A percentile compares a stretch with the other conserved stretches of the same genome.
These are phyloP conservation scores for Knufia fluminis DNA, from an alignment of 2,329 filamentous ascomycete species.

Conservation along the genomic window DNA sequence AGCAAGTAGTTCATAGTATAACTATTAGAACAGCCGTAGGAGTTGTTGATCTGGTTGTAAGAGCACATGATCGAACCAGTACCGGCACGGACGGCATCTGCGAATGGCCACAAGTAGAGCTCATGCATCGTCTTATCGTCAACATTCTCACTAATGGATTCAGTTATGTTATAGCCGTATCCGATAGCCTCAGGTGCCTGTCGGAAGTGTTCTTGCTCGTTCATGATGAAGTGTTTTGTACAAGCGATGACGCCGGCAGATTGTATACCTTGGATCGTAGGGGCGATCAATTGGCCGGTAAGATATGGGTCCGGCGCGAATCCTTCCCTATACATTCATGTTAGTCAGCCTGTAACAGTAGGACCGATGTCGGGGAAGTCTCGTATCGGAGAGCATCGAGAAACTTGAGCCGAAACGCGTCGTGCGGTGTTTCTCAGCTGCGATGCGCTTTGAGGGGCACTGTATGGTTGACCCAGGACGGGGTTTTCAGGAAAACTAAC, in stretches of 20 bases:
- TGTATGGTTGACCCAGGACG: no score
- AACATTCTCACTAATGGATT: slow-evolving; percentile 51
- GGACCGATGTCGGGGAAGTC: no score
- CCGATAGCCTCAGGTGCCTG: slow-evolving; percentile 49
- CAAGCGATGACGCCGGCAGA: slow-evolving; percentile 73
- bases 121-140: slow-evolving; percentile 57
- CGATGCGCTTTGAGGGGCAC: no score
- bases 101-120: slow-evolving; percentile 55
- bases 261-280: slow-evolving; percentile 72
- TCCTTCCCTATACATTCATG: no score
- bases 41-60: slow-evolving; percentile 63
- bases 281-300: slow-evolving; percentile 61
- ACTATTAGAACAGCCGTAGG: slow-evolving; percentile 58
- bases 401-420: no score
- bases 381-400: no score
- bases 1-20: slow-evolving; percentile 52
- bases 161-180: slow-evolving; percentile 54
- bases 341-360: no score
- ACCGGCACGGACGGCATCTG: slow-evolving; percentile 57
- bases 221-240: slow-evolving; percentile 65
- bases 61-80: slow-evolving; percentile 60
- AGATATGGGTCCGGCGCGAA: slow-evolving; percentile 67
- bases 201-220: slow-evolving; percentile 68
- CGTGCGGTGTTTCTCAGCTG: no score
- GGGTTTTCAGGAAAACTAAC: no score